These are phyloP conservation scores for Sporobolomyces roseus DNA, from an alignment of 768 basidiomycete genomes.

Conservation along the genomic window DNA sequence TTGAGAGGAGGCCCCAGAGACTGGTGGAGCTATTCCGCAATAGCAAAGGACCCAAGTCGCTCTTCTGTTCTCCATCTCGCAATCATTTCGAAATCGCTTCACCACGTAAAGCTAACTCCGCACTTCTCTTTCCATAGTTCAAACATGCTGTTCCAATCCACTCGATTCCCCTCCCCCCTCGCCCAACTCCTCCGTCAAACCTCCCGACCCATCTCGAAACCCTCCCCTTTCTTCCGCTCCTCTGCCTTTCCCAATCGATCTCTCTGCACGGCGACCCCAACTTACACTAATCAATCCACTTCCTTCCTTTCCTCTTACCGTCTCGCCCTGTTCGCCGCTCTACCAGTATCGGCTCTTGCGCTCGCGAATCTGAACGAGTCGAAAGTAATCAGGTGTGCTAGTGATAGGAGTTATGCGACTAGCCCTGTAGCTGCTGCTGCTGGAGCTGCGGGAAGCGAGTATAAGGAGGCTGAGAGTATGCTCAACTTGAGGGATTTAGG, in stretches of 20 bases:
- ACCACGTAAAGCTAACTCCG: too few species aligned
- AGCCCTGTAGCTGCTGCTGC: too few species aligned
- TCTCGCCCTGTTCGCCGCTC: constrained; percentile 25
- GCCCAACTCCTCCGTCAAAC: constrained; percentile 11
- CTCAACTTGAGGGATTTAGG: constrained; percentile 72
- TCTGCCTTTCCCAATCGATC: background rate
- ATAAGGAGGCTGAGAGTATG: constrained; percentile 46
- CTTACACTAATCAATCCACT: constrained; percentile 7
- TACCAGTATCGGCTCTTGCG: constrained; percentile 17
- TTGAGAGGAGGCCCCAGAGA: too few species aligned
- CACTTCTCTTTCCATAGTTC: background rate
- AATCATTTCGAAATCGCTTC: too few species aligned
- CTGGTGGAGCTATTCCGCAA: too few species aligned
- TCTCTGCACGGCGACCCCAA: constrained; percentile 17
- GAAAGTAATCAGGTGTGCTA: too few species aligned
- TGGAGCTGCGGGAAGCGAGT: background rate
- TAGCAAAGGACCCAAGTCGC: too few species aligned
- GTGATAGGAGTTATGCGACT: too few species aligned
- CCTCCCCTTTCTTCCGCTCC: background rate
- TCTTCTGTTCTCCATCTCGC: too few species aligned
- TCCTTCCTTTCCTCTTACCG: constrained; percentile 38
- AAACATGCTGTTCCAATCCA: background rate
- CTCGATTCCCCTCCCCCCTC: constrained; percentile 2
- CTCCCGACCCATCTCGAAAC: background rate
- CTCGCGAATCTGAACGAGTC: constrained; percentile 14